Base-by-base conservation (phyloP, 1,284 basidiomycete species). In the Butyriboletus appendiculatus region DNA sequence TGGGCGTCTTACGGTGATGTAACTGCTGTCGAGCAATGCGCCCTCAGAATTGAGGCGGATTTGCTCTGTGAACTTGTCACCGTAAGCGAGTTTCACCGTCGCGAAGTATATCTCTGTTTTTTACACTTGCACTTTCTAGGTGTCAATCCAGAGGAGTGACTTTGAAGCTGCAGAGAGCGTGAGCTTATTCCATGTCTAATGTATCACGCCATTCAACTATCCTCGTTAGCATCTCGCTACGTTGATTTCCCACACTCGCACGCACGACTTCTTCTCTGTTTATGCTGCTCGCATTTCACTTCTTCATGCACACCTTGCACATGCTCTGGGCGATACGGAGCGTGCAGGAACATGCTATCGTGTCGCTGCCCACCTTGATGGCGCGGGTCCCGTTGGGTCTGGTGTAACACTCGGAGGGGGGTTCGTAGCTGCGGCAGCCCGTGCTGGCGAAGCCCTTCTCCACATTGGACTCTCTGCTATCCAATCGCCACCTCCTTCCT, bases 241-340 rank as follows among this genome's bases (percentile, higher is more conserved):
- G 3, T 67, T 88, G 3, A 82, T 88, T 40, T 80, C 86, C 1
- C 83, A 86, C 62, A 78, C 82, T 7, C 81, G 86, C 11, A 81
- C 80, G 1, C 68, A 79, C 53, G 65, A 69, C 12, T 68, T 90
- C 35, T 92, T 87, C 62, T 57, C 67, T 11, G 55, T 69, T 0
- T 90, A 85, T 62, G 75, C 82, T 2, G 75, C 83, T 0, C 81
- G 85, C 6, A 81, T 90, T 15, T 77, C 86, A 2, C 73, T 90
- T 5, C 80, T 86, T 54, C 80, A 88, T 56, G 88, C 82, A 0
- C 86, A 90, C 56, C 78, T 91, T 20, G 82, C 86, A 9, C 88
- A 91, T 64, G 81, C 85, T 5, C 62, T 77, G 15, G 74, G 75
- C 7, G 71, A 75, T 24, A 66, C 70, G 1, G 71, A 74, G 12